Percentiles rank a stretch among this genome's conserved stretches.
Conservation (phyloP, 1,284 basidiomycete species). For the Trametes pubescens region DNA sequence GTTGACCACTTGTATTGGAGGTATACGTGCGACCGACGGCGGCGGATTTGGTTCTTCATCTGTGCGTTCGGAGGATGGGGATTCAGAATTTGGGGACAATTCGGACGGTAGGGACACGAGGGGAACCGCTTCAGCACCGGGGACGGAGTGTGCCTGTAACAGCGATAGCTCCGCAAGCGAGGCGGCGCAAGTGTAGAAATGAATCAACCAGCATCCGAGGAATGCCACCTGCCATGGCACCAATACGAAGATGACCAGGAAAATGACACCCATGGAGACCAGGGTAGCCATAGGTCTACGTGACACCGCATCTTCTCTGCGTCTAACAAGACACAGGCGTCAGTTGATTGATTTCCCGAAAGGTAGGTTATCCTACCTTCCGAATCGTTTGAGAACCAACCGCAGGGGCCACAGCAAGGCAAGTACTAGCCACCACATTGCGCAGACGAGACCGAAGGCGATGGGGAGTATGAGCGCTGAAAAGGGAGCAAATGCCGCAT, state of each 20-base stretch:
- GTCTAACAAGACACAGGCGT: constrained; percentile 32
- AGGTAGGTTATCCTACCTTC: constrained; percentile 47
- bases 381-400: constrained; percentile 36
- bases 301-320: constrained; percentile 47
- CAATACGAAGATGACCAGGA: constrained; percentile 72
- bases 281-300: constrained; percentile 53
- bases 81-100: neutral
- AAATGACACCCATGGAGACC: constrained; percentile 68
- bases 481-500: constrained; percentile 56
- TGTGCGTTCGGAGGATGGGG: neutral
- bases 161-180: constrained; percentile 29
- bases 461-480: constrained; percentile 64
- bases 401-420: constrained; percentile 31
- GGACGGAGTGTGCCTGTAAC: constrained; percentile 2
- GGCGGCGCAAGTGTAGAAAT: constrained; percentile 69
- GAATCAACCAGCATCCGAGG: constrained; percentile 81
- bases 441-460: constrained; percentile 65
- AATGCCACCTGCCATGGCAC: constrained; percentile 94
- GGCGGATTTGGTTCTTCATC: neutral
- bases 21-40: neutral
- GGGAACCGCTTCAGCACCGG: constrained; percentile 20
- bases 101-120: constrained; percentile 27
- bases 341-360: neutral
- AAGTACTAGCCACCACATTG: constrained; percentile 57
- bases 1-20: constrained; percentile 42